Percentiles rank a stretch among this genome's conserved stretches.
Conservation (phyloP, 192 early-diverging fungal species). For the Gigaspora rosea region DNA sequence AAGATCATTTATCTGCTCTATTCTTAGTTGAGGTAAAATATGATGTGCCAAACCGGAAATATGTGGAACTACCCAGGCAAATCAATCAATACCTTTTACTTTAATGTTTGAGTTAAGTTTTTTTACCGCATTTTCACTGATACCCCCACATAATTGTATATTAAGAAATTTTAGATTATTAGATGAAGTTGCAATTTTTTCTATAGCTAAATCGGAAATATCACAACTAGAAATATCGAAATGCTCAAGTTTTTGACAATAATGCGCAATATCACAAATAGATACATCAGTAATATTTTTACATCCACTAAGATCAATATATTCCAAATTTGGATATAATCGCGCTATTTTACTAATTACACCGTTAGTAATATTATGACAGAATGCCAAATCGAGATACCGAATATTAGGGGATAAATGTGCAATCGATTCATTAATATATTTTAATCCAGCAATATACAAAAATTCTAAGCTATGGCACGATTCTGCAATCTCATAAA, state of each 20-base stretch:
- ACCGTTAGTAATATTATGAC: background rate
- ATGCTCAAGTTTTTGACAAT: constrained; percentile 14
- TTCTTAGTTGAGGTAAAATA: too few species aligned
- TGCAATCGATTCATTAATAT: background rate
- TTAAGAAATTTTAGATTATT: constrained; percentile 16
- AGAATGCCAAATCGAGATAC: constrained; percentile 5
- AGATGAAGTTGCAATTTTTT: constrained; percentile 8
- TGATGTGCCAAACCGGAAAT: too few species aligned
- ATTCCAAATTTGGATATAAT: constrained; percentile 11
- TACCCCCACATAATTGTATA: background rate
- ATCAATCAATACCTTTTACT: constrained; percentile 9
- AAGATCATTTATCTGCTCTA: too few species aligned
- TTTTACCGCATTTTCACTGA: constrained; percentile 12
- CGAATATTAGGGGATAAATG: background rate
- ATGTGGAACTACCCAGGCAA: too few species aligned
- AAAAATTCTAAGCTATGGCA: constrained; percentile 9
- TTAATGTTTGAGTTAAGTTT: constrained; percentile 6
- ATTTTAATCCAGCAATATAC: constrained; percentile 12
- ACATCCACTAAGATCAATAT: constrained; percentile 13
- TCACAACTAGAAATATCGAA: constrained; percentile 9
- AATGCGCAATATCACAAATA: constrained; percentile 15
- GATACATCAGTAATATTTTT: constrained; percentile 11
- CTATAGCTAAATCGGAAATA: constrained; percentile 16
- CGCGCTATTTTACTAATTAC: constrained; percentile 1
- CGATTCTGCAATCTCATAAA: background rate